Conservation (phyloP, 768 basidiomycete genomes). For the Agrocybe pediades region DNA sequence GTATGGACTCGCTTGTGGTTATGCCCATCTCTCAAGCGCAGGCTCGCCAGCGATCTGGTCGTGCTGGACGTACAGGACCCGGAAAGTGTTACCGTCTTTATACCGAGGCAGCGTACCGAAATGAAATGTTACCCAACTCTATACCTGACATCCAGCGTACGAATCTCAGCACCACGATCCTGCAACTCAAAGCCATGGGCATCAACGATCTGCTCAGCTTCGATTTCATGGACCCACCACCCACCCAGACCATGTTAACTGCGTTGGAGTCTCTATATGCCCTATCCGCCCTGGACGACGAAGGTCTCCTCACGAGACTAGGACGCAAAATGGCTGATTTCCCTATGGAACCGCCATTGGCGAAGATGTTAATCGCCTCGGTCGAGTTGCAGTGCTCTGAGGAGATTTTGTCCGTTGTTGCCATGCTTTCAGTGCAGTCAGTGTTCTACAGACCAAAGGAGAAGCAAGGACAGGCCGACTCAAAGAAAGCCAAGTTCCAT, state of each 20-base stretch:
- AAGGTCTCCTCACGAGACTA: conserved; percentile 90
- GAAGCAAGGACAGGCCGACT: conserved; percentile 98
- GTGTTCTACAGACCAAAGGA: conserved; percentile 99
- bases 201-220: conserved; percentile 97
- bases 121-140: conserved; percentile 97
- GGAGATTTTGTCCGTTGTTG: conserved; percentile 95
- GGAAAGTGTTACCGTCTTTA: conserved; percentile 98
- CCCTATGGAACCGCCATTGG: conserved; percentile 94
- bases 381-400: conserved; percentile 98
- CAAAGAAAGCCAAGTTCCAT: conserved; percentile 99
- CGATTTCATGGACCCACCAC: conserved; percentile 99
- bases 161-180: conserved; percentile 89
- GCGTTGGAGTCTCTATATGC: conserved; percentile 95
- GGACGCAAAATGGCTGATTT: conserved; percentile 99
- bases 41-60: conserved; percentile 92
- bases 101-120: conserved; percentile 97
- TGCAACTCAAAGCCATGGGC: conserved; percentile 98
- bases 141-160: conserved; percentile 98
- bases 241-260: conserved; percentile 94
- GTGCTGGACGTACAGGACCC: conserved; percentile 96
- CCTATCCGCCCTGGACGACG: conserved; percentile 93
- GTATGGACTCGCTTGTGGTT: conserved; percentile 98
- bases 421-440: conserved; percentile 95
- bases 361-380: conserved; percentile 98
- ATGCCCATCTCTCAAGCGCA: conserved; percentile 99